Base-by-base conservation (phyloP, 129 eudicot species). In the Flaveria trinervia region DNA sequence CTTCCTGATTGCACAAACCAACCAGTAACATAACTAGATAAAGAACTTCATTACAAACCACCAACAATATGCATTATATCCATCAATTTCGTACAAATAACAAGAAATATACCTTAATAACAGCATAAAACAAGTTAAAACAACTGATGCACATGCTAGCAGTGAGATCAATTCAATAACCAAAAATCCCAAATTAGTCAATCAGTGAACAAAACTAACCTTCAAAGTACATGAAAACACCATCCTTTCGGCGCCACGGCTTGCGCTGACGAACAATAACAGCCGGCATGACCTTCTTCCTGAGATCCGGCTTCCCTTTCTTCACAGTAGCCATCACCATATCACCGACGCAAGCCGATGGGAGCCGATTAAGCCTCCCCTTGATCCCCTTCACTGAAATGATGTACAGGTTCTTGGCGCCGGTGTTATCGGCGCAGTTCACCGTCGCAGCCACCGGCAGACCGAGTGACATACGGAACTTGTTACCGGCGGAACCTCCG, bases 401-500 rank as follows among this genome's bases (percentile, higher is more conserved):
- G n/a, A 88, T 85, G 83, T 85, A 81, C 20, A 88, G 74, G 71
- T 85, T 85, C 86, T 88, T 88, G 1, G 92, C 89, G 0, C 89
- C 86, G 10, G 89, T 85, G 83, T 85, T 88, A 48, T 88, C 92
- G 2, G 88, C 92, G 68, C 88, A 83, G 79, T 85, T 88, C 72
- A 88, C 90, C 65, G 73, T 69, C 36, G 88, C 93, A 25, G 90
- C 90, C 85, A 86, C 92, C 55, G 92, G 89, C 25, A 85, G 75
- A 68, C 90, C 88, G 68, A 85, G 89, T 14, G 93, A 85, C 90
- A 88, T 88, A 59, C 89, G 75, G 82, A 85, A 85, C 77, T 88
- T 88, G 86, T 85, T 88, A 3, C 89, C 93, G 7, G 92, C 92
- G 9, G 87, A 82, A 12, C 93, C 93, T 78, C 88, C 90, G 6